Percentiles rank a stretch among this genome's conserved stretches.
These are phyloP conservation scores for Yamadazyma sp. DNA, from an alignment of 1,139 yeast species.

Conservation along the genomic window DNA sequence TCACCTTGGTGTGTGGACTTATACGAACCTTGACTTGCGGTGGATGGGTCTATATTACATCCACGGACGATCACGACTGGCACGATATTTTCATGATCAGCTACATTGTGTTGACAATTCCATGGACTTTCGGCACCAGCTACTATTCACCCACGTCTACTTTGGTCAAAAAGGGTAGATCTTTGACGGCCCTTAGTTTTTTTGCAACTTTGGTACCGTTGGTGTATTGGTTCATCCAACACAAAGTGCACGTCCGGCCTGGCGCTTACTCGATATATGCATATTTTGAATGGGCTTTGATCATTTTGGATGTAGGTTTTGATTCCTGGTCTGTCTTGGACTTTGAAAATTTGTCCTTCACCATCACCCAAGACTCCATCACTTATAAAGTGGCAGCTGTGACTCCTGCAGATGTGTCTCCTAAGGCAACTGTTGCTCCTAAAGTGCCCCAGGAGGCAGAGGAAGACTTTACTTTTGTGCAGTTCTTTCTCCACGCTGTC, in stretches of 20 bases:
- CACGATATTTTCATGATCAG: slow-evolving; percentile 95
- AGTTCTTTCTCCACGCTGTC: slow-evolving; percentile 45
- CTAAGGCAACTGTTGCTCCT: not conserved
- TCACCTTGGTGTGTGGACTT: slow-evolving; percentile 51
- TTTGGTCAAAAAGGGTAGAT: slow-evolving; percentile 52
- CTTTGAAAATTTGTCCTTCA: slow-evolving; percentile 56
- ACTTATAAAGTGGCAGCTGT: slow-evolving; percentile 7
- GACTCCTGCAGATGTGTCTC: not conserved
- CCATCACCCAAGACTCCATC: slow-evolving; percentile 14
- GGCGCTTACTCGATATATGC: slow-evolving; percentile 98
- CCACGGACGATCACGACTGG: slow-evolving; percentile 95
- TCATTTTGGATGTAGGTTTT: slow-evolving; percentile 77
- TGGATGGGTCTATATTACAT: slow-evolving; percentile 97
- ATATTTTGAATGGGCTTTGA: slow-evolving; percentile 89
- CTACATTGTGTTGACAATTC: slow-evolving; percentile 83
- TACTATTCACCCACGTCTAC: slow-evolving; percentile 51
- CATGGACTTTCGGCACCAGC: slow-evolving; percentile 78
- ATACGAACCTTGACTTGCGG: slow-evolving; percentile 92
- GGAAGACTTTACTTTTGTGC: slow-evolving; percentile 36
- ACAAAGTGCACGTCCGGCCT: slow-evolving; percentile 79
- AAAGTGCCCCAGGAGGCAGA: slow-evolving; percentile 16
- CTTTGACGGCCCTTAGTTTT: slow-evolving; percentile 56
- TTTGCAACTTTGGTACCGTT: slow-evolving; percentile 76
- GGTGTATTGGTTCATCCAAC: slow-evolving; percentile 87
- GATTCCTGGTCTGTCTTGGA: slow-evolving; percentile 80